Evolutionary conservation across 805 yeast species (phyloP).

Genomic region (Yamadazyma akitaensis): DNA sequence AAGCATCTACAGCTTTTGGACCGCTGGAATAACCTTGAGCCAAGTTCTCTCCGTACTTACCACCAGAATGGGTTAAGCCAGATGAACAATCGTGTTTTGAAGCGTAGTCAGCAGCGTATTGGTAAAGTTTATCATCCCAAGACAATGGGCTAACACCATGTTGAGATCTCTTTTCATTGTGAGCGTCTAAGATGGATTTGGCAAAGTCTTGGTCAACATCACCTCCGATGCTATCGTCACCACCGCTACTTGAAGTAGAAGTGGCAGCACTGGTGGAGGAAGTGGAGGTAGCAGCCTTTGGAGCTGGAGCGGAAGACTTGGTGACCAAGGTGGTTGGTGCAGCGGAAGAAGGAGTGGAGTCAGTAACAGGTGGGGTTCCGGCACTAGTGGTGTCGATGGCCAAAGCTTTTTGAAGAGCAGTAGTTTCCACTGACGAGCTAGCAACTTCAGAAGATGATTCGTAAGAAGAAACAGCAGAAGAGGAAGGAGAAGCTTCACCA

Average conservation of each 20-base stretch:
- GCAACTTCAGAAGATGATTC: not conserved
- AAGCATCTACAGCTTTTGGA: constrained; percentile 32
- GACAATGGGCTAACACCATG: constrained; percentile 50
- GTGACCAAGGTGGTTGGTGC: constrained; percentile 17
- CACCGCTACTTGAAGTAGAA: not conserved
- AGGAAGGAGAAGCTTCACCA: constrained; percentile 2
- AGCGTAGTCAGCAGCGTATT: constrained; percentile 50
- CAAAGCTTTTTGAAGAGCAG: not conserved
- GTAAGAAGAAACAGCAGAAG: not conserved
- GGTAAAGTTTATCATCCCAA: constrained; percentile 55
- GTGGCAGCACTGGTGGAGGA: not conserved
- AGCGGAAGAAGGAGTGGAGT: not conserved
- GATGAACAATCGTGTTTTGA: constrained; percentile 47
- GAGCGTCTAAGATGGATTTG: constrained; percentile 50
- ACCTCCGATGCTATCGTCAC: constrained; percentile 10
- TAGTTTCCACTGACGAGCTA: not conserved
- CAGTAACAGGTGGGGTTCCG: constrained; percentile 12
- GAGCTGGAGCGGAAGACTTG: constrained; percentile 10
- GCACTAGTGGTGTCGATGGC: constrained; percentile 6
- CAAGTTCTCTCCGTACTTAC: constrained; percentile 40
- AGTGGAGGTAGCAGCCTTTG: not conserved
- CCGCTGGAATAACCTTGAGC: constrained; percentile 35
- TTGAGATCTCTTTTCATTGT: constrained; percentile 53
- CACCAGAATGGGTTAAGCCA: constrained; percentile 34
- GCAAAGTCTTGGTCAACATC: constrained; percentile 31